Evolutionary conservation across 176 grass and related monocot species (phyloP).

Genomic region (Avena sativa): DNA sequence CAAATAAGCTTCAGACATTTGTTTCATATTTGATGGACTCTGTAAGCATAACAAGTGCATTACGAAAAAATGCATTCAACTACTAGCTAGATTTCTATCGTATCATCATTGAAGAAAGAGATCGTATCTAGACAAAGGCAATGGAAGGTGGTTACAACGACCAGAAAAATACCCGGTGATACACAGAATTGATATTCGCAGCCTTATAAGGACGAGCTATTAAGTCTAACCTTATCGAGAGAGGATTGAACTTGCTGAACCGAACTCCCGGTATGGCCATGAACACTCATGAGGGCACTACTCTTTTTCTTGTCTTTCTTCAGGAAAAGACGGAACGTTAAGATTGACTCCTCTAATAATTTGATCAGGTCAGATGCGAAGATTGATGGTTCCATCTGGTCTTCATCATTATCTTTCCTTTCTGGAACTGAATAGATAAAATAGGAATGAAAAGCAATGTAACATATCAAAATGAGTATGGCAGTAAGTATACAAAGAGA

Average conservation of each 20-base stretch:
- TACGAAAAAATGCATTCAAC: background rate
- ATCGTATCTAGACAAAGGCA: constrained; percentile 4
- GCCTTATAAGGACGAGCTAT: constrained; percentile 8
- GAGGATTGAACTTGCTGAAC: constrained; percentile 92
- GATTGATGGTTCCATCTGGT: constrained; percentile 58
- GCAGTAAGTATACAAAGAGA: background rate
- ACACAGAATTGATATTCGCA: background rate
- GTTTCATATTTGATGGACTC: background rate
- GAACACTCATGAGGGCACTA: constrained; percentile 49
- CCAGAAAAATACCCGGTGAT: background rate
- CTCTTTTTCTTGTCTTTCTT: constrained; percentile 93
- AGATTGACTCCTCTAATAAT: constrained; percentile 84
- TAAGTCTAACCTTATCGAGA: constrained; percentile 70
- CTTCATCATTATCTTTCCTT: constrained; percentile 52
- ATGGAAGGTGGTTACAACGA: background rate
- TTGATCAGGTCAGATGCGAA: constrained; percentile 75
- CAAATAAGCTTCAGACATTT: background rate
- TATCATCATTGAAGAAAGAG: background rate
- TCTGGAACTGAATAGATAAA: constrained; percentile 57
- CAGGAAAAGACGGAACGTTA: constrained; percentile 87
- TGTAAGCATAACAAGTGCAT: background rate
- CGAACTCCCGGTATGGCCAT: constrained; percentile 72
- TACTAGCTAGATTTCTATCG: background rate
- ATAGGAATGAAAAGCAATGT: constrained; percentile 22
- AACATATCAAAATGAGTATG: background rate